Evolutionary conservation across 75 land plant genomes (phyloP), one percentile per base, ranked within the genome.

Genomic region (Pinus tabuliformis): DNA sequence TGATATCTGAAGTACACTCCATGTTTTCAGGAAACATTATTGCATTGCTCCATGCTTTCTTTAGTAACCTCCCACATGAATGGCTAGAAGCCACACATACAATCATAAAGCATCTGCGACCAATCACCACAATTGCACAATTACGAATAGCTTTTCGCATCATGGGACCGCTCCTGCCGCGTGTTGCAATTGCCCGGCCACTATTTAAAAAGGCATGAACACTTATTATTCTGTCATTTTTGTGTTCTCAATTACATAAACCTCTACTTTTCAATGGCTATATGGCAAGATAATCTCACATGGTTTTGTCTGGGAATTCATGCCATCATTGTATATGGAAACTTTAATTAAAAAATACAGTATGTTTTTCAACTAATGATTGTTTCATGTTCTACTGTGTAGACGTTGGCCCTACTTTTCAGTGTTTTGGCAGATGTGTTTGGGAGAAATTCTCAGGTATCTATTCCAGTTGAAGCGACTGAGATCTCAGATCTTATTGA

Each of bases 71-170:
- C 75, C 90, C 98, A 52, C 95, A 89, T 59, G 98, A 95, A 76
- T 97, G 99, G 98, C 89, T 97, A 16, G 98, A 95, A 78, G 91
- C 91, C 28, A 82, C 92, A 52, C 99, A 95, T 77, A 61, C 90
- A 9, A 80, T 95, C 45, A 84, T 95, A 66, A 90, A 89, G 58
- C 85, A 89, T 59, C 92, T 92, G 77, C 84, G 93, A 30, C 98
- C 99, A 39, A 81, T 97, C 16, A 83, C 90, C 52, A 92, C 97
- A 30, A 91, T 95, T 20, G 99, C 93, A 70, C 88, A 89, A 82
- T 70, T 97, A 57, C 92, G 98, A 80, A 85, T 97, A 72, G 98
- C 88, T 30, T 97, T 92, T 77, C 90, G 98, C 24, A 91, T 95
- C 21, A 85, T 97, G 85, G 96, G 99, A 26, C 99, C 98, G 15